Evolutionary conservation across 2,329 filamentous ascomycete genomes (phyloP).

Genomic region (Lasiodiplodia sp.): DNA sequence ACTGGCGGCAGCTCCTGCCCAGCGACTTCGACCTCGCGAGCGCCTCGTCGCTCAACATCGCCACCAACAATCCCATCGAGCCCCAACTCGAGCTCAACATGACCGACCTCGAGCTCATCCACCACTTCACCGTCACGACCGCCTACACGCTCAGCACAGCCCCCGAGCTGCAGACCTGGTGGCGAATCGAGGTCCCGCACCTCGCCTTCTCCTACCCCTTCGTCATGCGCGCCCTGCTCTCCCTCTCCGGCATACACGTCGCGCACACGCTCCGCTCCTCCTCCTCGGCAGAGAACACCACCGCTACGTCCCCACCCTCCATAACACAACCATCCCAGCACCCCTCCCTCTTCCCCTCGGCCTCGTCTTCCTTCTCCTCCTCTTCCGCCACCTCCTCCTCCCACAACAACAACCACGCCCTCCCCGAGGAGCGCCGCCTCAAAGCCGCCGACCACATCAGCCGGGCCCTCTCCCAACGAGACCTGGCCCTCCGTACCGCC

Average conservation of each 20-base stretch:
- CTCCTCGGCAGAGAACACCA: conserved; percentile 42
- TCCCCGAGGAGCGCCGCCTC: neutral
- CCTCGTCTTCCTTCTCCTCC: conserved; percentile 38
- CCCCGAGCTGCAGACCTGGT: conserved; percentile 35
- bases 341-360: conserved; percentile 31
- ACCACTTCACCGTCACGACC: conserved; percentile 42
- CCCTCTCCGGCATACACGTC: conserved; percentile 55
- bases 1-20: neutral
- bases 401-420: conserved; percentile 37
- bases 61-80: neutral
- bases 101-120: conserved; percentile 40
- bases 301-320: conserved; percentile 35
- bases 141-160: conserved; percentile 35
- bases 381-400: conserved; percentile 38
- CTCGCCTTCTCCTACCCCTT: conserved; percentile 52
- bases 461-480: conserved; percentile 49
- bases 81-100: conserved; percentile 15
- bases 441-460: conserved; percentile 47
- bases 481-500: conserved; percentile 42
- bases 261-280: conserved; percentile 41
- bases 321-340: conserved; percentile 20
- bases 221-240: conserved; percentile 53
- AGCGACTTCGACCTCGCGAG: neutral
- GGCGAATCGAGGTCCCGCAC: conserved; percentile 37
- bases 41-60: neutral